These are phyloP conservation scores for Phytophthora colocasiae DNA, from an alignment of 352 stramenopile species.

Conservation along the genomic window DNA sequence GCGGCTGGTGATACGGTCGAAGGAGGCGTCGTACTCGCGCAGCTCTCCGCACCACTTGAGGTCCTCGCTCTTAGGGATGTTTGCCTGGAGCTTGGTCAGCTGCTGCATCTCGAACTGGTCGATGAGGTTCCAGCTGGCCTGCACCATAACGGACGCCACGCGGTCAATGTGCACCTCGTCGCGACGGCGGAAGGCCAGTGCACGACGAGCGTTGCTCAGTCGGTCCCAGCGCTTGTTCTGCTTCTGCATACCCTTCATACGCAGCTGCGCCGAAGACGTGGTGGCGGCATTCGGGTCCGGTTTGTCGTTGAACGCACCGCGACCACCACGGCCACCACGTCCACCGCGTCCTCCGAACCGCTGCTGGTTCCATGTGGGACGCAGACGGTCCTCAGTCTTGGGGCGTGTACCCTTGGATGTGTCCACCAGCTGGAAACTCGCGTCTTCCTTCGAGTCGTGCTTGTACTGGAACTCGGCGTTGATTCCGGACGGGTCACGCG, in stretches of 20 bases:
- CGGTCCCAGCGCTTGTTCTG: conserved; percentile 88
- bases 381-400: conserved; percentile 80
- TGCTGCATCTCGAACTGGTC: conserved; percentile 97
- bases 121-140: conserved; percentile 92
- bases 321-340: conserved; percentile 44
- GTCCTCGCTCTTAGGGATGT: conserved; percentile 89
- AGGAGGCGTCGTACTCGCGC: conserved; percentile 94
- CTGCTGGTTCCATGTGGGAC: conserved; percentile 88
- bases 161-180: conserved; percentile 87
- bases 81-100: conserved; percentile 94
- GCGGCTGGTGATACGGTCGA: conserved; percentile 94
- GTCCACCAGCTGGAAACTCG: conserved; percentile 95
- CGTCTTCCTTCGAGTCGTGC: conserved; percentile 91
- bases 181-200: conserved; percentile 65
- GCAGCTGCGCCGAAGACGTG: conserved; percentile 64
- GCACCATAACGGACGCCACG: conserved; percentile 91
- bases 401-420: conserved; percentile 88
- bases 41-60: conserved; percentile 95
- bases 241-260: conserved; percentile 88
- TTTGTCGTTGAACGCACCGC: conserved; percentile 43
- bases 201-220: conserved; percentile 77
- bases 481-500: conserved; percentile 81
- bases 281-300: conserved; percentile 53
- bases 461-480: conserved; percentile 96
- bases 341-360: conserved; percentile 71